Conservation (phyloP, 768 basidiomycete genomes). For the Calvatia gigantea region DNA sequence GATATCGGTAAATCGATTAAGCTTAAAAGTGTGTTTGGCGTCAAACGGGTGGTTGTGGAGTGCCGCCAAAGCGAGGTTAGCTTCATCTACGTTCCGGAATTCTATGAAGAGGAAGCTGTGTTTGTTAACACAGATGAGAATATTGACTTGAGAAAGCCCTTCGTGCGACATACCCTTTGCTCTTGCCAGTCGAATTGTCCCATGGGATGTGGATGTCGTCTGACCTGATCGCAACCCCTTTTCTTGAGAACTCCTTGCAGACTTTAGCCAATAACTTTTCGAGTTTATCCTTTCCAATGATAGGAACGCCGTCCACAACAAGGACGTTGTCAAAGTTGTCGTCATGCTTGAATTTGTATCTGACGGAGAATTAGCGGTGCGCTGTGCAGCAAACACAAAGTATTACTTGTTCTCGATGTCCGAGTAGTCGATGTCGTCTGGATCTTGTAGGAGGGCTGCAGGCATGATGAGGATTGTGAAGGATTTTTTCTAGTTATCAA, state of each 20-base stretch:
- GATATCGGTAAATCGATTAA: conserved; percentile 88
- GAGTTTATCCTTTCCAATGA: conserved; percentile 83
- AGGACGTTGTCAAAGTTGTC: conserved; percentile 89
- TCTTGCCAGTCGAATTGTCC: conserved; percentile 78
- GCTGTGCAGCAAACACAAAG: neutral
- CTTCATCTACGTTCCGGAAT: conserved; percentile 66
- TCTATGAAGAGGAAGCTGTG: conserved; percentile 82
- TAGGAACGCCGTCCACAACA: conserved; percentile 88
- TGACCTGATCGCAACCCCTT: conserved; percentile 71
- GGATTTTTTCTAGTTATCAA: conserved; percentile 5
- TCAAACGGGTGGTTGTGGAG: conserved; percentile 86
- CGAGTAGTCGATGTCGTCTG: conserved; percentile 78
- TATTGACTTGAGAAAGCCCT: neutral
- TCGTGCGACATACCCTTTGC: conserved; percentile 73
- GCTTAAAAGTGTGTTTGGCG: conserved; percentile 76
- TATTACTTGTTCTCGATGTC: conserved; percentile 83
- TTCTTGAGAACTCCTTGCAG: conserved; percentile 78
- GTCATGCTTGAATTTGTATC: conserved; percentile 83
- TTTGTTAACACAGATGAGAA: conserved; percentile 6
- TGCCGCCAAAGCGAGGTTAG: conserved; percentile 57
- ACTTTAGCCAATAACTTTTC: conserved; percentile 81
- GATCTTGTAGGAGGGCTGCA: conserved; percentile 35
- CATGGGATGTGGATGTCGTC: conserved; percentile 87
- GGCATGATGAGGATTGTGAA: conserved; percentile 39
- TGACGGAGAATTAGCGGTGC: conserved; percentile 26